Conservation (phyloP, 2,329 filamentous ascomycete species). For the Ilyonectria destructans region DNA sequence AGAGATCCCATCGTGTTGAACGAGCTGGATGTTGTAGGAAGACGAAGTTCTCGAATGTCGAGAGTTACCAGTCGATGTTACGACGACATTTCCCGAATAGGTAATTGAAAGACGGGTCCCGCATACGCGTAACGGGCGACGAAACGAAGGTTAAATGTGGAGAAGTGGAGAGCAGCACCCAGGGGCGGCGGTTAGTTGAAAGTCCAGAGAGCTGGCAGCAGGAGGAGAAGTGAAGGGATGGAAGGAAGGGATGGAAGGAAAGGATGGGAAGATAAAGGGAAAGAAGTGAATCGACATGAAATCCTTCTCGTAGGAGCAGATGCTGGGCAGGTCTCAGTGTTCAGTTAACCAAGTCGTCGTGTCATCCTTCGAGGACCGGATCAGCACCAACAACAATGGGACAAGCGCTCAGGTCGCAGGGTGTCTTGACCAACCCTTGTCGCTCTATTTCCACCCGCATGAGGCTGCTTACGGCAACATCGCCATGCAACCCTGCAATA, state of each 20-base stretch:
- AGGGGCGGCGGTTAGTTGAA: not conserved
- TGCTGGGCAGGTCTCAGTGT: not conserved
- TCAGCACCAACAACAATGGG: not conserved
- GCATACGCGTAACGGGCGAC: not conserved
- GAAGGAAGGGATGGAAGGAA: not conserved
- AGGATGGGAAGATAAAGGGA: not conserved
- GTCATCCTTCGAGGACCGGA: not conserved
- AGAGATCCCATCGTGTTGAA: constrained; percentile 36
- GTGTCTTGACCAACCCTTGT: not conserved
- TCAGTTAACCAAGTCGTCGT: not conserved
- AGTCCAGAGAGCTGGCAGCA: not conserved
- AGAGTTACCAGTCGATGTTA: constrained; percentile 1
- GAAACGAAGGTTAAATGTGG: constrained; percentile 6
- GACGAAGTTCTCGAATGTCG: not conserved
- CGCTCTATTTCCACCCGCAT: not conserved
- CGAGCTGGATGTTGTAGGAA: not conserved
- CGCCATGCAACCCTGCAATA: not conserved
- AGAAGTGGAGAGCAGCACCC: constrained; percentile 8
- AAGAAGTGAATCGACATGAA: not conserved
- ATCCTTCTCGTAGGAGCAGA: not conserved
- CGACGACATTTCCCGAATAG: constrained; percentile 11
- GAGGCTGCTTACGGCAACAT: not conserved
- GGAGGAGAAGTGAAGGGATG: constrained; percentile 2
- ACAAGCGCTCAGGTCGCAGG: not conserved
- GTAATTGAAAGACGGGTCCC: not conserved